phyloP scores from a whole-genome alignment of 1,139 yeast genomes.

The Suhomyces wounanorum region DNA sequence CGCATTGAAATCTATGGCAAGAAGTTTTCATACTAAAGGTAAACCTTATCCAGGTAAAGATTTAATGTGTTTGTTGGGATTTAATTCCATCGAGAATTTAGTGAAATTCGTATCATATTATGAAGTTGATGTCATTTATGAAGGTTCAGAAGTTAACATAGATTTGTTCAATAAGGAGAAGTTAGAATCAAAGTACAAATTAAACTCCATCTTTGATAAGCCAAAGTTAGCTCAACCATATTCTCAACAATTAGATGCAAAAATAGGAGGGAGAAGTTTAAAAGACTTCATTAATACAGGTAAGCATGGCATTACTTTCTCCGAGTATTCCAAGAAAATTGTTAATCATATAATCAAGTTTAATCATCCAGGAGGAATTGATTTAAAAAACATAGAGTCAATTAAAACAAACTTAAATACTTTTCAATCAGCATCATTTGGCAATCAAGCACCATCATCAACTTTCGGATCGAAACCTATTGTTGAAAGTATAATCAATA shows the following conservation, averaged over 20 bases:
- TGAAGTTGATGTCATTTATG: constrained; percentile 52
- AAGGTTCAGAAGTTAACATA: constrained; percentile 42
- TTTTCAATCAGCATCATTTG: not conserved
- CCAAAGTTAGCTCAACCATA: constrained; percentile 59
- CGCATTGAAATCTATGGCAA: constrained; percentile 69
- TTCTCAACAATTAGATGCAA: constrained; percentile 53
- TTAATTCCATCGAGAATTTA: constrained; percentile 58
- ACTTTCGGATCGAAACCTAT: not conserved
- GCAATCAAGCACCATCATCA: not conserved
- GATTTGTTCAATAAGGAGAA: constrained; percentile 59
- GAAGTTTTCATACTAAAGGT: constrained; percentile 70
- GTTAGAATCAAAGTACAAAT: constrained; percentile 44
- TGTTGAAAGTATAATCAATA: not conserved
- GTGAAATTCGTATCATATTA: constrained; percentile 62
- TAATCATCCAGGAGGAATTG: not conserved
- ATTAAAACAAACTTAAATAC: not conserved
- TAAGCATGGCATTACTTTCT: constrained; percentile 20
- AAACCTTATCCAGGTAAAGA: constrained; percentile 58
- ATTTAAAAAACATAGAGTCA: not conserved
- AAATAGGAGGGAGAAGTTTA: constrained; percentile 38
- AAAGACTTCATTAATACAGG: constrained; percentile 44
- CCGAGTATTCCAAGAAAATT: not conserved
- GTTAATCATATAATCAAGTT: not conserved
- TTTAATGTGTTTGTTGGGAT: constrained; percentile 59
- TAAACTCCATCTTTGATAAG: constrained; percentile 46